Percentiles rank a stretch among this genome's conserved stretches.
Conservation (phyloP, 805 yeast genomes). For the Maudiozyma barnettii region DNA sequence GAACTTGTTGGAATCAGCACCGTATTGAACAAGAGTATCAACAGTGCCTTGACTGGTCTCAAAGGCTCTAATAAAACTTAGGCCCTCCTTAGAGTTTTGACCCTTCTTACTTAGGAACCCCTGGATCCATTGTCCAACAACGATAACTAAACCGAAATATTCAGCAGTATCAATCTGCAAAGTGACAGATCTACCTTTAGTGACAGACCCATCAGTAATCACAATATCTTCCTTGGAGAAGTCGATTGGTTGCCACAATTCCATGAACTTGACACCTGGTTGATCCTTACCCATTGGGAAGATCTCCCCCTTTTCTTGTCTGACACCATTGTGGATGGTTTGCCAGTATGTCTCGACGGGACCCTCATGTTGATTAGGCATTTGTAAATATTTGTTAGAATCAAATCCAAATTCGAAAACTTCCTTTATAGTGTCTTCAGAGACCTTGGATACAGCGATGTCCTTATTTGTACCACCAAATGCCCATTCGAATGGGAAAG, state of each 20-base stretch:
- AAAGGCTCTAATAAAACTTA: conserved; percentile 24
- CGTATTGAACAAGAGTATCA: conserved; percentile 14
- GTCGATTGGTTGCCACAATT: conserved; percentile 31
- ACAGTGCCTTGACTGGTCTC: conserved; percentile 11
- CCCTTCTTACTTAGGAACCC: conserved; percentile 24
- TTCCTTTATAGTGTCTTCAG: conserved; percentile 13
- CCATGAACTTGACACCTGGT: conserved; percentile 23
- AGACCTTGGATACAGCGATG: conserved; percentile 29
- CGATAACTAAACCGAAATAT: conserved; percentile 23
- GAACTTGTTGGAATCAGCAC: conserved; percentile 20
- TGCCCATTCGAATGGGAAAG: conserved; percentile 50
- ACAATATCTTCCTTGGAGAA: conserved; percentile 16
- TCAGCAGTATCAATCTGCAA: conserved; percentile 19
- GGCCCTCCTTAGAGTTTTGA: conserved; percentile 12
- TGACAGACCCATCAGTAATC: conserved; percentile 5
- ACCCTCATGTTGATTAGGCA: conserved; percentile 24
- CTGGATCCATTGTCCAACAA: conserved; percentile 29
- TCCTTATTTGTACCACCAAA: conserved; percentile 42
- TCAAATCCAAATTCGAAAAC: conserved; percentile 26
- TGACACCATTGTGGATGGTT: conserved; percentile 26
- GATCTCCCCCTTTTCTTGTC: conserved; percentile 28
- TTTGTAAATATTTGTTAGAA: conserved; percentile 21
- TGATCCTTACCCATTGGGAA: conserved; percentile 24
- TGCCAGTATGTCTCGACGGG: conserved; percentile 24
- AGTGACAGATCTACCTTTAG: conserved; percentile 16